Percentiles rank a stretch among this genome's conserved stretches.
phyloP scores from a whole-genome alignment of 495 filamentous ascomycete species.

The Penicillium herquei region DNA sequence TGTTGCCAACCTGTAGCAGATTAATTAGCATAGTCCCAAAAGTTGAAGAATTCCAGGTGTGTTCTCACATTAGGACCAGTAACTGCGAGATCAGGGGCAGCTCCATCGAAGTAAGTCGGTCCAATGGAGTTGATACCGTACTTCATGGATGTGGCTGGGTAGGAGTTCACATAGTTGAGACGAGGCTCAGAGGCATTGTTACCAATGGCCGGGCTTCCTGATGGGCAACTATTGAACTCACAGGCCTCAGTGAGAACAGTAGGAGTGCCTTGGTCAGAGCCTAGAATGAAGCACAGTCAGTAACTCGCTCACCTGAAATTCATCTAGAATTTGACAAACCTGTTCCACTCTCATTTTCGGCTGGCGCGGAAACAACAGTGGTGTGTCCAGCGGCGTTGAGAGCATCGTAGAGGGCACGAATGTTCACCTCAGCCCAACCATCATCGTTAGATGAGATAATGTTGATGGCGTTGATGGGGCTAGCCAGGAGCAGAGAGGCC shows the following conservation, averaged over 20 bases:
- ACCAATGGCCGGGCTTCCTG: conserved; percentile 52
- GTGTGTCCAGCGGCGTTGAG: conserved; percentile 54
- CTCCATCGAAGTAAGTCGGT: conserved; percentile 48
- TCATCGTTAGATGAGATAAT: conserved; percentile 69
- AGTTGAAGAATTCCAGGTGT: background rate
- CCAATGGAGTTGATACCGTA: conserved; percentile 58
- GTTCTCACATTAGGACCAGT: conserved; percentile 56
- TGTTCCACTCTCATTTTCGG: conserved; percentile 62
- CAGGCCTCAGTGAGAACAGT: conserved; percentile 44
- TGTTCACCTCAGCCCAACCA: conserved; percentile 69
- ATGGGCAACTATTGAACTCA: conserved; percentile 58
- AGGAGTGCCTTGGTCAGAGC: conserved; percentile 52
- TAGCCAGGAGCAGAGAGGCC: conserved; percentile 7
- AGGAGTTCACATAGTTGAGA: conserved; percentile 70
- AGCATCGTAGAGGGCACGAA: conserved; percentile 53
- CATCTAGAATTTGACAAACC: conserved; percentile 28
- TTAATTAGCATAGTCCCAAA: background rate
- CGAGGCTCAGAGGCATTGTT: conserved; percentile 53
- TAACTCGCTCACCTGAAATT: no score
- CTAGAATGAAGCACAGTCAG: conserved; percentile 22
- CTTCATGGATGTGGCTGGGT: conserved; percentile 62
- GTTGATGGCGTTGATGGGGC: conserved; percentile 40
- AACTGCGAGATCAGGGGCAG: conserved; percentile 55
- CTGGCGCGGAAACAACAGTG: conserved; percentile 61
- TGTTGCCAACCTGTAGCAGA: conserved; percentile 40